These are phyloP conservation scores for Trifolium fragiferum DNA, from an alignment of 306 rosid genomes.

Conservation along the genomic window DNA sequence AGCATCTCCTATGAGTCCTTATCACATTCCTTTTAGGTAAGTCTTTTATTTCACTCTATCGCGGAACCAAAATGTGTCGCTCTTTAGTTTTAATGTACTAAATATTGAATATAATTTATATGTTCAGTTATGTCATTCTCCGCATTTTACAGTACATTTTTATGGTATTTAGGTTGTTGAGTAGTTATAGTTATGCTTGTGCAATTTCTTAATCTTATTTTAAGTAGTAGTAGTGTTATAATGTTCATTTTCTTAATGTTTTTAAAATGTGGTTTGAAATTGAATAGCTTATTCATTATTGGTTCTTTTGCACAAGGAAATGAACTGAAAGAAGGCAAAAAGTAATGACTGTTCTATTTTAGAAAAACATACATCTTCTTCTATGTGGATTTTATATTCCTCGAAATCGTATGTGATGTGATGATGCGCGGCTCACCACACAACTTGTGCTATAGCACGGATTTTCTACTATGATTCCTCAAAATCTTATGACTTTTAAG, in stretches of 20 bases:
- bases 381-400: background rate
- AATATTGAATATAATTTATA: constrained; percentile 1
- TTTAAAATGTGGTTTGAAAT: background rate
- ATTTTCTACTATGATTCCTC: background rate
- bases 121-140: constrained; percentile 2
- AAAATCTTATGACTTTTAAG: background rate
- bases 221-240: background rate
- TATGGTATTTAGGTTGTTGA: constrained; percentile 14
- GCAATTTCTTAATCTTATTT: background rate
- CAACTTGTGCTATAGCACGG: no score
- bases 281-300: background rate
- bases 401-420: no score
- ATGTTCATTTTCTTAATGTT: constrained; percentile 26
- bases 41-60: background rate
- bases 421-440: no score
- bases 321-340: background rate
- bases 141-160: constrained; percentile 8
- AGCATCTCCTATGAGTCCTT: constrained; percentile 2
- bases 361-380: no score
- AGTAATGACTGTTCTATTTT: background rate
- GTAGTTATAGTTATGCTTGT: background rate
- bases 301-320: background rate
- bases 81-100: background rate
- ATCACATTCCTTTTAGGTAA: background rate
- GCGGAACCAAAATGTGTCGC: background rate